Conservation (phyloP, 768 basidiomycete species). For the Podaxis sp. region DNA sequence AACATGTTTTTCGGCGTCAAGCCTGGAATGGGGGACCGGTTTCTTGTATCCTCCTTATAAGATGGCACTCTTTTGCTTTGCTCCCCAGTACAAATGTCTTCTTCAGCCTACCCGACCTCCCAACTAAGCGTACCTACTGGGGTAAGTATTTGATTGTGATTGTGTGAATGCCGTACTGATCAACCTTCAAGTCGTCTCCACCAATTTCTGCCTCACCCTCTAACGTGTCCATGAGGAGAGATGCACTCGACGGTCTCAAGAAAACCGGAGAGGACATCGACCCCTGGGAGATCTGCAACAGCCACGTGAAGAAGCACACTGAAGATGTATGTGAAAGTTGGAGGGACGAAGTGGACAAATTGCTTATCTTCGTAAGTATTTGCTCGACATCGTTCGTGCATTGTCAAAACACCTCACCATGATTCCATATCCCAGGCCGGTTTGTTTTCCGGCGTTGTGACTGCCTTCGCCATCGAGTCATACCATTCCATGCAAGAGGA, state of each 20-base stretch:
- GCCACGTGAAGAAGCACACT: slow-evolving; percentile 5
- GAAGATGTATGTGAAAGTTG: slow-evolving; percentile 10
- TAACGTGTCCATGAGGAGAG: neutral
- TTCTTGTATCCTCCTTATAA: neutral
- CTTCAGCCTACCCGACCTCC: neutral
- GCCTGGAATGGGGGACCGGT: too few species aligned
- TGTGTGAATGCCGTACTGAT: neutral
- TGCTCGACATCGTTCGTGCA: neutral
- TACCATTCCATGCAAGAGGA: slow-evolving; percentile 23
- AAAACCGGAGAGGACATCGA: slow-evolving; percentile 1
- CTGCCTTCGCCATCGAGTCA: slow-evolving; percentile 25
- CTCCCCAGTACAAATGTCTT: neutral
- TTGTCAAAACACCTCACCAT: neutral
- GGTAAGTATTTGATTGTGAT: neutral
- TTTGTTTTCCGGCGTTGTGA: slow-evolving; percentile 26
- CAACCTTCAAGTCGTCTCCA: neutral
- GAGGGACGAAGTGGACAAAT: slow-evolving; percentile 16
- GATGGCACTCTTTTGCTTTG: neutral
- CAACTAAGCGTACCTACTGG: neutral
- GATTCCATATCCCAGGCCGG: slow-evolving; percentile 18
- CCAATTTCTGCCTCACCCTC: neutral
- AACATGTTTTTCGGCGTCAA: too few species aligned
- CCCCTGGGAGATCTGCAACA: slow-evolving; percentile 7
- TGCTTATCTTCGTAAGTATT: slow-evolving; percentile 13
- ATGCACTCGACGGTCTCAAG: neutral